phyloP scores from a whole-genome alignment of 768 basidiomycete genomes.

The Boletus coccyginus region DNA sequence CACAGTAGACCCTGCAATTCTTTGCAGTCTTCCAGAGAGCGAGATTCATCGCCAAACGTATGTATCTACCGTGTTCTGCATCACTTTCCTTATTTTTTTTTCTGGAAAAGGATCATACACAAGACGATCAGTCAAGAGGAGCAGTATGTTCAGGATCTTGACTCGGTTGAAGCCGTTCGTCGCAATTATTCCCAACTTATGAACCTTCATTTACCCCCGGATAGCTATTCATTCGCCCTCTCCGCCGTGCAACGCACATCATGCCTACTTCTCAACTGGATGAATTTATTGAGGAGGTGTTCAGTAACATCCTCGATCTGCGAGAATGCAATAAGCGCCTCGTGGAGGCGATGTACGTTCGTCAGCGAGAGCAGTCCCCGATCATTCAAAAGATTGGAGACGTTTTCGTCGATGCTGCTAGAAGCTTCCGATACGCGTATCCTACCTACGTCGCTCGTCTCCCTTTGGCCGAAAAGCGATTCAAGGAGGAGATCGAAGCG shows the following conservation, averaged over 20 bases:
- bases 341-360: conserved; percentile 82
- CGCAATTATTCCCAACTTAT: conserved; percentile 5
- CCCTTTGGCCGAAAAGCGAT: conserved; percentile 78
- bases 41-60: conserved; percentile 83
- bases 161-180: conserved; percentile 70
- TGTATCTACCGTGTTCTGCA: conserved; percentile 2
- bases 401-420: conserved; percentile 81
- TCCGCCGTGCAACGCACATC: conserved; percentile 53
- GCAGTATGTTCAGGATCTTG: conserved; percentile 85
- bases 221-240: conserved; percentile 55
- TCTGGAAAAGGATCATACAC: conserved; percentile 58
- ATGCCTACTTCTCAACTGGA: conserved; percentile 59
- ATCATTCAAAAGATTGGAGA: conserved; percentile 87
- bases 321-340: conserved; percentile 78
- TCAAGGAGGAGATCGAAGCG: conserved; percentile 81
- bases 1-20: conserved; percentile 47
- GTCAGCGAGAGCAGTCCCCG: conserved; percentile 79
- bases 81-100: neutral
- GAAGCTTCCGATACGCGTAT: conserved; percentile 85
- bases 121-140: conserved; percentile 88
- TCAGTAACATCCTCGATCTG: conserved; percentile 86
- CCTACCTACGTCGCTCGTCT: conserved; percentile 83
- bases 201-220: conserved; percentile 33
- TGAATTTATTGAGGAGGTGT: conserved; percentile 86
- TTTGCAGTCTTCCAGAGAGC: conserved; percentile 61